A percentile compares a stretch with the other conserved stretches of the same genome.
phyloP scores from a whole-genome alignment of 768 basidiomycete genomes.

The Suillus tomentosus region DNA sequence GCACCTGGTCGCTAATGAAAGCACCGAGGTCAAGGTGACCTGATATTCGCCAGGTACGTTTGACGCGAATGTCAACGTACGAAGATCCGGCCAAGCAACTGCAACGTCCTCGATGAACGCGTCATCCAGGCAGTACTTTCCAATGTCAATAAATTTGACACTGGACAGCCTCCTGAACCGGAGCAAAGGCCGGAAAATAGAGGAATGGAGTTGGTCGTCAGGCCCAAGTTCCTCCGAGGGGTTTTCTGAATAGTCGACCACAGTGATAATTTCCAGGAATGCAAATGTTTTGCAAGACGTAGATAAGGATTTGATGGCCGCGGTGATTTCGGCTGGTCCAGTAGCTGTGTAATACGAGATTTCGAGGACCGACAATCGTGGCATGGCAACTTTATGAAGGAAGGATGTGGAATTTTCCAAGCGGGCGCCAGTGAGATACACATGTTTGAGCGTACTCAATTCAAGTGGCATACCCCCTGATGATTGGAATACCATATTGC shows the following conservation, averaged over 20 bases:
- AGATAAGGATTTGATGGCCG: not conserved
- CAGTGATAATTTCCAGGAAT: not conserved
- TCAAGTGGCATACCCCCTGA: not conserved
- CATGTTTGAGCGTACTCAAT: not conserved
- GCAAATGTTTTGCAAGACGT: not conserved
- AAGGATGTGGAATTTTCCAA: not conserved
- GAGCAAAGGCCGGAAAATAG: constrained; percentile 7
- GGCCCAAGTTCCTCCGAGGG: too few relatives aligned
- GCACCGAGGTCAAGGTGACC: not conserved
- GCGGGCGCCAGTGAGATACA: not conserved
- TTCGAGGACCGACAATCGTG: not conserved
- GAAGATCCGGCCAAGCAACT: not conserved
- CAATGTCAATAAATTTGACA: not conserved
- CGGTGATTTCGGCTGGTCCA: not conserved
- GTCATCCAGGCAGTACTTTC: not conserved
- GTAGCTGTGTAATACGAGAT: not conserved
- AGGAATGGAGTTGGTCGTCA: not conserved
- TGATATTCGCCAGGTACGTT: too few relatives aligned
- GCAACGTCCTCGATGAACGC: not conserved
- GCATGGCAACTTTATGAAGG: not conserved
- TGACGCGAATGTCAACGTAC: not conserved
- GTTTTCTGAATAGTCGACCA: not conserved
- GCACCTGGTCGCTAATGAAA: constrained; percentile 1
- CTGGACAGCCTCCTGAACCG: not conserved
- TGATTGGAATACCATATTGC: not conserved